Evolutionary conservation across 805 yeast species (phyloP), one percentile per base, ranked within the genome.

Genomic region (Geotrichum ghanense): DNA sequence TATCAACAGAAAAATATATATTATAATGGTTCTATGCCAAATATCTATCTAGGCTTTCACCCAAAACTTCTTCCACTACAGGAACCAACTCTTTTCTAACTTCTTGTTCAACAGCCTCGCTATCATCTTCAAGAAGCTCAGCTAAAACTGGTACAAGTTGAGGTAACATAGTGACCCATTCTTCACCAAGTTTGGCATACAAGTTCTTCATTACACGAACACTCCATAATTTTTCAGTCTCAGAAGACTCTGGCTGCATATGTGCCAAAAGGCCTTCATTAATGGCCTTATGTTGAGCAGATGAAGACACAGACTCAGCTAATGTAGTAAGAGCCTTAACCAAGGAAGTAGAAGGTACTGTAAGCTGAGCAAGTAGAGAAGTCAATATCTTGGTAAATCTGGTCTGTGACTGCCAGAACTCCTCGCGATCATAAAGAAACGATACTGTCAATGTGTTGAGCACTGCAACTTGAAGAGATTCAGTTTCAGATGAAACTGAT

Each of bases 81-180:
- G 84, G 86, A 6, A 90, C 95, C 51, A 92, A 73, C 12, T 95
- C 95, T 27, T 81, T 75, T 66, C 96, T 81, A 2, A 88, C 96
- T 65, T 88, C 97, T 59, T 77, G 62, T 64, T 92, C 97, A 24
- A 92, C 95, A 43, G 75, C 79, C 63, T 92, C 98, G 52, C 89
- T 94, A 50, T 92, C 97, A 61, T 89, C 97, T 60, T 92, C 99
- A 51, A 92, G 72, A 48, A 92, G 68, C 66, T 92, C 99, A 5
- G 97, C 96, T 63, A 92, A 86, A 50, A 86, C 75, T 26, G 99
- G 99, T 51, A 92, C 95, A 55, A 92, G 74, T 60, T 89, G 96
- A 21, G 98, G 98, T 56, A 92, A 72, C 69, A 84, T 73, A 26
- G 82, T 70, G 53, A 92, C 73, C 98, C 97, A 92, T 62, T 81